Percentiles rank a stretch among this genome's conserved stretches.
Conservation (phyloP, 129 eudicot genomes). For the Oenanthe sinensis region DNA sequence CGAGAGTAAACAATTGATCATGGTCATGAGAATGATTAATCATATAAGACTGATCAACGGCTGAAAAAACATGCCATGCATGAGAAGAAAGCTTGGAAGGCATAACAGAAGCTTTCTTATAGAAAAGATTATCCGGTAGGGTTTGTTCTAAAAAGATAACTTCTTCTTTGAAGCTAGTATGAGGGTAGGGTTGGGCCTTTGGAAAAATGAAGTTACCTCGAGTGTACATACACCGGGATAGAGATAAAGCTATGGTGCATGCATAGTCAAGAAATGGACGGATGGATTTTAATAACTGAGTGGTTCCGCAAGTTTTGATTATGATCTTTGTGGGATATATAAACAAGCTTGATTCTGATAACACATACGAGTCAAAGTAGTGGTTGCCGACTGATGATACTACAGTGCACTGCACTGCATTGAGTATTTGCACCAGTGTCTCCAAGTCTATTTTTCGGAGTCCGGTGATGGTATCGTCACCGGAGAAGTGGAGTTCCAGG, state of each 20-base stretch:
- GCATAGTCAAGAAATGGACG: conserved; percentile 50
- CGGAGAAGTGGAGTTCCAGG: conserved; percentile 65
- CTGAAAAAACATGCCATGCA: conserved; percentile 72
- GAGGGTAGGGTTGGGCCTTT: conserved; percentile 61
- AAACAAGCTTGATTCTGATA: conserved; percentile 72
- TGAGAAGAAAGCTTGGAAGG: conserved; percentile 48
- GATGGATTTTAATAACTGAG: conserved; percentile 68
- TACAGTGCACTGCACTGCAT: conserved; percentile 77
- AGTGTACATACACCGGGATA: conserved; percentile 52
- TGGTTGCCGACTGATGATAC: conserved; percentile 76
- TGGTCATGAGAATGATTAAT: not conserved
- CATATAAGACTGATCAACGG: conserved; percentile 24
- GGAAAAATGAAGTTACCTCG: conserved; percentile 83
- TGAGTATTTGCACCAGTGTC: conserved; percentile 48
- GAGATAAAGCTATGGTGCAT: conserved; percentile 25
- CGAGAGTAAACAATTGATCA: conserved; percentile 37
- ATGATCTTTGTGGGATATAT: conserved; percentile 68
- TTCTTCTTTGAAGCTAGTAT: conserved; percentile 61
- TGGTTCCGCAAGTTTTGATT: conserved; percentile 89
- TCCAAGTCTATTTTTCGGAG: conserved; percentile 48
- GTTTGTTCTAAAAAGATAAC: conserved; percentile 41
- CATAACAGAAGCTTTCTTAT: conserved; percentile 55
- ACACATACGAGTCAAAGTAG: conserved; percentile 67
- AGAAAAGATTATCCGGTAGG: conserved; percentile 34
- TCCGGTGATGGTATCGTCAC: conserved; percentile 53